Conservation (phyloP, 176 grass and related monocot species). For the Otatea glauca region DNA sequence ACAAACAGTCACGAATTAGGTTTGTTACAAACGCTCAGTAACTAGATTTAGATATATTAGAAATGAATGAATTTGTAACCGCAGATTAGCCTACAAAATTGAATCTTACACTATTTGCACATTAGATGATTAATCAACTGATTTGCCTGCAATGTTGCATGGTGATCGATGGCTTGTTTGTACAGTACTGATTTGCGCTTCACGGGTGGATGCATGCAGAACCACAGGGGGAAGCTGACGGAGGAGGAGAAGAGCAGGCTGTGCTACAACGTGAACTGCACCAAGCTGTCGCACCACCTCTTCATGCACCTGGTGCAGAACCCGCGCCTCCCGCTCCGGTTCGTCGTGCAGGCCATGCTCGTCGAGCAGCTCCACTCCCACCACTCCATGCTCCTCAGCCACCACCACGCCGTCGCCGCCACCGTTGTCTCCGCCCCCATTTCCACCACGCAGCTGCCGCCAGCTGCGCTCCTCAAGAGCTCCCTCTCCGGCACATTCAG, state of each 20-base stretch:
- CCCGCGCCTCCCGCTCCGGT: constrained; percentile 91
- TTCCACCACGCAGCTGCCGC: not conserved
- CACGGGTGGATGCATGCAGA: constrained; percentile 44
- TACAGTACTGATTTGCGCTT: not conserved
- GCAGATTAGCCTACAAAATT: not conserved
- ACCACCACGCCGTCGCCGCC: not conserved
- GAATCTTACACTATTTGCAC: not conserved
- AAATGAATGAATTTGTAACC: not conserved
- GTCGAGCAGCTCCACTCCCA: constrained; percentile 93
- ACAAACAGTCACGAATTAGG: no score
- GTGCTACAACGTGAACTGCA: constrained; percentile 86
- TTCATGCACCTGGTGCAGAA: constrained; percentile 97
- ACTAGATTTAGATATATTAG: not conserved
- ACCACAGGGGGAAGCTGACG: constrained; percentile 71
- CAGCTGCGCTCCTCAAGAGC: no score
- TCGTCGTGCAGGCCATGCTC: constrained; percentile 99
- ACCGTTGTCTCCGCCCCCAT: not conserved
- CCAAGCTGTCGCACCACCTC: constrained; percentile 73
- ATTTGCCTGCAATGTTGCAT: not conserved
- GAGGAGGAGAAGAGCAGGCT: constrained; percentile 82
- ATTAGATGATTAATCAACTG: not conserved
- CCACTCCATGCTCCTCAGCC: constrained; percentile 63
- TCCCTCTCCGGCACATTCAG: no score
- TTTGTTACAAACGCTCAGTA: not conserved
- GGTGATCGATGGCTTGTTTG: not conserved